Percentiles rank a stretch among this genome's conserved stretches.
phyloP scores from a whole-genome alignment of 176 grass and related monocot species.

The Pontederia paniculata region DNA sequence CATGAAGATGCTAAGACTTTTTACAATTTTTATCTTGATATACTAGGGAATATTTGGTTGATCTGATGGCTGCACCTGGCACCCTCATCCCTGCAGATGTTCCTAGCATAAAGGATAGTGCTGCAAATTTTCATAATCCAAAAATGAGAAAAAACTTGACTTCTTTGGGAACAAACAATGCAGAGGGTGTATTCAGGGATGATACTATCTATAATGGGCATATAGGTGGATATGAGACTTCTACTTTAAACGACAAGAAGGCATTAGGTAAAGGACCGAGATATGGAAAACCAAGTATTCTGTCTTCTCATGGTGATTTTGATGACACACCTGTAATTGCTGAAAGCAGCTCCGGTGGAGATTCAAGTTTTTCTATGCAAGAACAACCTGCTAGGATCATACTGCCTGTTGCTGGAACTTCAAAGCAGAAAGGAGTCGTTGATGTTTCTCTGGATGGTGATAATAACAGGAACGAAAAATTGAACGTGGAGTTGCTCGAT shows the following conservation, averaged over 20 bases:
- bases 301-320: slow-evolving; percentile 29
- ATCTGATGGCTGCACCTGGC: slow-evolving; percentile 97
- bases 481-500: slow-evolving; percentile 35
- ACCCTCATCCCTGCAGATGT: slow-evolving; percentile 90
- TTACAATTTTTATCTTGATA: slow-evolving; percentile 12
- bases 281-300: slow-evolving; percentile 29
- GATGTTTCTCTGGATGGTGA: slow-evolving; percentile 17
- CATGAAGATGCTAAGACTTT: not conserved
- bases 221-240: slow-evolving; percentile 30
- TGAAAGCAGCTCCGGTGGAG: slow-evolving; percentile 31
- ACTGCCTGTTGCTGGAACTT: slow-evolving; percentile 42
- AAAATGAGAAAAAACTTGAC: slow-evolving; percentile 30
- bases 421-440: slow-evolving; percentile 40
- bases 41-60: slow-evolving; percentile 88
- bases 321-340: slow-evolving; percentile 31
- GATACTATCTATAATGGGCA: slow-evolving; percentile 21
- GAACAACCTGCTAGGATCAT: slow-evolving; percentile 39
- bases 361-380: slow-evolving; percentile 31
- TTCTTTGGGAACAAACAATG: slow-evolving; percentile 23
- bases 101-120: slow-evolving; percentile 66
- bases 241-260: slow-evolving; percentile 23
- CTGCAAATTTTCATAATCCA: slow-evolving; percentile 22
- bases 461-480: slow-evolving; percentile 24
- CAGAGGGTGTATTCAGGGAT: slow-evolving; percentile 24
- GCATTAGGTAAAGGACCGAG: slow-evolving; percentile 37